Evolutionary conservation across 139 green algal genomes (phyloP).

Genomic region (Chlorella sp.): DNA sequence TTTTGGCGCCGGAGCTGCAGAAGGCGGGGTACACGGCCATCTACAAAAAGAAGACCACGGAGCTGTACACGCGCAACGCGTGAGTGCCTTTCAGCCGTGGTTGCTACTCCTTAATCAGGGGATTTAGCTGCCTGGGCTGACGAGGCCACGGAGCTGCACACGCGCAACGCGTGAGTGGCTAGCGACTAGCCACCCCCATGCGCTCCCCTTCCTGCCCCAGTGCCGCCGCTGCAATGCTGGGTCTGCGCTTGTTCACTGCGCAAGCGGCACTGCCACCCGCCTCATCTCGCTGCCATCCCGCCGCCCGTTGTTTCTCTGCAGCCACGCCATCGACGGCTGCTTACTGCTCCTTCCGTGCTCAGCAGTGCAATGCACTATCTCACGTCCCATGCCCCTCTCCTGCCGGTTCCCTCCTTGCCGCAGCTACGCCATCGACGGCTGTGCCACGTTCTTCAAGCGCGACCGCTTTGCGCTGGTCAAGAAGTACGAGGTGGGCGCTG

Average conservation of each 20-base stretch:
- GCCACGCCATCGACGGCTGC: too few species aligned
- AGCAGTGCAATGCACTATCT: too few species aligned
- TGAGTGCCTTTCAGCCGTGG: slow-evolving; percentile 28
- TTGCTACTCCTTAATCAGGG: background rate
- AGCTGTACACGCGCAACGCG: slow-evolving; percentile 81
- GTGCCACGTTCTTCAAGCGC: slow-evolving; percentile 95
- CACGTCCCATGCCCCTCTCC: too few species aligned
- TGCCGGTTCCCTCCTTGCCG: background rate
- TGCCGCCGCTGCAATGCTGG: background rate
- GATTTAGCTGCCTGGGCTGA: background rate
- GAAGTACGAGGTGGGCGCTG: slow-evolving; percentile 92
- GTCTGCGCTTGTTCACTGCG: too few species aligned
- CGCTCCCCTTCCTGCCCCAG: background rate
- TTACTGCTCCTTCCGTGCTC: too few species aligned
- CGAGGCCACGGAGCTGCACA: too few species aligned
- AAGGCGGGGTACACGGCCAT: slow-evolving; percentile 93
- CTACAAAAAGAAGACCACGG: slow-evolving; percentile 99
- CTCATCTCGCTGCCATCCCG: too few species aligned
- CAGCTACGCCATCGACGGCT: slow-evolving; percentile 96
- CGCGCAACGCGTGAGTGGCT: background rate
- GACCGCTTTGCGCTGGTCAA: slow-evolving; percentile 96
- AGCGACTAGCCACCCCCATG: background rate
- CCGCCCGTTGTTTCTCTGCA: too few species aligned
- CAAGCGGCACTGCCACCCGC: too few species aligned
- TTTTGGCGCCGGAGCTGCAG: slow-evolving; percentile 76